Percentiles rank a stretch among this genome's conserved stretches.
Evolutionary conservation across 2,329 filamentous ascomycete genomes (phyloP).

Genomic region (Rhinocladiella mackenziei): DNA sequence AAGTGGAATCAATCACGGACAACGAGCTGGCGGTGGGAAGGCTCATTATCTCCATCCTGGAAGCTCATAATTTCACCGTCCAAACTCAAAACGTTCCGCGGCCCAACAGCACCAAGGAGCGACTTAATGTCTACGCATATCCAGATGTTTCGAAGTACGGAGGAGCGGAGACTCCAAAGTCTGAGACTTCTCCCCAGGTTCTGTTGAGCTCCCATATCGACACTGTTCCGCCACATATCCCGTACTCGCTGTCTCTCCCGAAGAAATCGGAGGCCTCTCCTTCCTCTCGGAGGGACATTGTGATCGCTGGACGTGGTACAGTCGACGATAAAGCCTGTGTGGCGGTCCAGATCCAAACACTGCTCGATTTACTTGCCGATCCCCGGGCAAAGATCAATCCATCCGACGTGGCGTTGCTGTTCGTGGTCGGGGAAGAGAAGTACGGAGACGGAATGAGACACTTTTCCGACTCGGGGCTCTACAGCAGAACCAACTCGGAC

Average conservation of each 20-base stretch:
- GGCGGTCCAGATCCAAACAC: conserved; percentile 42
- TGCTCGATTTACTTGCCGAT: conserved; percentile 45
- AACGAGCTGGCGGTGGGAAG: conserved; percentile 65
- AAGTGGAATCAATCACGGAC: conserved; percentile 67
- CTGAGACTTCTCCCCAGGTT: conserved; percentile 33
- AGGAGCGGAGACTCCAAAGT: neutral
- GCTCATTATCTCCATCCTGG: conserved; percentile 66
- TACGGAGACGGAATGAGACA: conserved; percentile 73
- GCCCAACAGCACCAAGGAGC: conserved; percentile 35
- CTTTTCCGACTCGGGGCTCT: conserved; percentile 45
- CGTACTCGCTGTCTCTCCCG: conserved; percentile 43
- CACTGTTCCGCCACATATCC: conserved; percentile 52
- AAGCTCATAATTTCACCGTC: conserved; percentile 57
- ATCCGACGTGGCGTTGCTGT: conserved; percentile 48
- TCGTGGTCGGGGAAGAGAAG: conserved; percentile 77
- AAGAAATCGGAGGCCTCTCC: conserved; percentile 35
- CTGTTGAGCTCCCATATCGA: conserved; percentile 73
- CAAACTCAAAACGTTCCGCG: conserved; percentile 51
- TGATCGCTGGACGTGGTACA: conserved; percentile 43
- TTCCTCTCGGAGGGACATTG: conserved; percentile 32
- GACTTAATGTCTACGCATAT: conserved; percentile 77
- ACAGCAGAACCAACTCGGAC: conserved; percentile 35
- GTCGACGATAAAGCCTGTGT: conserved; percentile 48
- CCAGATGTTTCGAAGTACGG: conserved; percentile 33
- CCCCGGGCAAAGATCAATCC: conserved; percentile 33